Evolutionary conservation across 2,329 filamentous ascomycete species (phyloP).

Genomic region (Boeremia lycopersici): DNA sequence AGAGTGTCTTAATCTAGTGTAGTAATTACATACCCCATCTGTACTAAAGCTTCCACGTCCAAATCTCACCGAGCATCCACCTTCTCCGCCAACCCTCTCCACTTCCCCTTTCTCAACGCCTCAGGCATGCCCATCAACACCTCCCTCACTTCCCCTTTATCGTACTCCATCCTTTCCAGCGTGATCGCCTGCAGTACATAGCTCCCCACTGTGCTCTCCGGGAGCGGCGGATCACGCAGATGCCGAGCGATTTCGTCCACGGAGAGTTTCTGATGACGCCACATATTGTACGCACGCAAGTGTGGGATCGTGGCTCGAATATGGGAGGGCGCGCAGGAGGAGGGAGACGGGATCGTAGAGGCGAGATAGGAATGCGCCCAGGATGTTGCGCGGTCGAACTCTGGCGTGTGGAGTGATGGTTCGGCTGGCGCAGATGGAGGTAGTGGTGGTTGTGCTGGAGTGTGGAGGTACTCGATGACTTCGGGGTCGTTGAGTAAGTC

Average conservation of each 20-base stretch:
- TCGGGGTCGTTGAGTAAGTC: neutral
- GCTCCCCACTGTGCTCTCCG: conserved; percentile 32
- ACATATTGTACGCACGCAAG: conserved; percentile 44
- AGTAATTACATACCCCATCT: neutral
- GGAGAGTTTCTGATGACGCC: conserved; percentile 36
- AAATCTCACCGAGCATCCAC: conserved; percentile 19
- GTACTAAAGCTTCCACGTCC: neutral
- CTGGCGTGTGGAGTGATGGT: conserved; percentile 16
- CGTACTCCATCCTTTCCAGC: conserved; percentile 37
- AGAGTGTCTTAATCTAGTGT: neutral
- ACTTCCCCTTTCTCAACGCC: conserved; percentile 32
- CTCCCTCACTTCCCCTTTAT: conserved; percentile 25
- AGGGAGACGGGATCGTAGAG: conserved; percentile 35
- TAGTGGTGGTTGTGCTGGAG: neutral
- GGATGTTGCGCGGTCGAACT: conserved; percentile 32
- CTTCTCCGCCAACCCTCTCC: conserved; percentile 31
- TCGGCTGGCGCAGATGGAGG: neutral
- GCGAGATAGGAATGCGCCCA: conserved; percentile 41
- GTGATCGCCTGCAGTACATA: conserved; percentile 41
- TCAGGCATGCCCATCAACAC: conserved; percentile 30
- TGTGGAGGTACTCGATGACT: neutral
- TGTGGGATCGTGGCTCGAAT: conserved; percentile 40
- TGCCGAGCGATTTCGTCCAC: conserved; percentile 29
- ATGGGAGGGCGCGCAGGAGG: conserved; percentile 22
- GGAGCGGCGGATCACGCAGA: conserved; percentile 40